Conservation (phyloP, 495 filamentous ascomycete genomes). For the Melanomma pulvis-pyrius region DNA sequence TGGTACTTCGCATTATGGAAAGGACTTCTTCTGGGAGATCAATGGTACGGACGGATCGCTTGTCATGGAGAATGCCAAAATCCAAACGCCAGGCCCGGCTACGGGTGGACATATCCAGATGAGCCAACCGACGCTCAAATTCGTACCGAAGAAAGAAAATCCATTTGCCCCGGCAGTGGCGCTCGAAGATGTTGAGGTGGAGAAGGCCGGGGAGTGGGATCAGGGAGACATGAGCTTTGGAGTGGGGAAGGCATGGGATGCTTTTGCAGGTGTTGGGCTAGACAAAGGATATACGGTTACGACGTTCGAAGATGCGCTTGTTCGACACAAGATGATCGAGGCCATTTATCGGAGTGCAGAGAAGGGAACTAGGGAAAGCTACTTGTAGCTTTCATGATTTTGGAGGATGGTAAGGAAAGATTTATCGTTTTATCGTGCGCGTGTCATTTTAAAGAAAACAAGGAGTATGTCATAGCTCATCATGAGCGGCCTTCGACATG, state of each 20-base stretch:
- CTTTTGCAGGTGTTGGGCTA: constrained; percentile 44
- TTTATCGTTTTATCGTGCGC: not conserved
- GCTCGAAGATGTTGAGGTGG: constrained; percentile 50
- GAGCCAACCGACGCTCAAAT: constrained; percentile 35
- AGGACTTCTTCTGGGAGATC: constrained; percentile 35
- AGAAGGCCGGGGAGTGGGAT: constrained; percentile 32
- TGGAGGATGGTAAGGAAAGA: not conserved
- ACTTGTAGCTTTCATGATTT: constrained; percentile 11
- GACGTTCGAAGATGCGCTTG: constrained; percentile 52
- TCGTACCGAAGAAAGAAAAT: constrained; percentile 41
- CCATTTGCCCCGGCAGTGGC: too few relatives aligned
- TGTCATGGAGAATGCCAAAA: constrained; percentile 21
- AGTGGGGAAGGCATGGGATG: constrained; percentile 57
- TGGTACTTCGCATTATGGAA: constrained; percentile 10
- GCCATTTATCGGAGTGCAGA: constrained; percentile 38
- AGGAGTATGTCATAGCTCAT: not conserved
- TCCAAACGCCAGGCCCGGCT: too few relatives aligned
- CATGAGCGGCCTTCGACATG: constrained; percentile 36
- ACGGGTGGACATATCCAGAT: constrained; percentile 45
- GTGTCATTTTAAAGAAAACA: not conserved
- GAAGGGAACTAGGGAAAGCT: constrained; percentile 23
- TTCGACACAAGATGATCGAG: constrained; percentile 46
- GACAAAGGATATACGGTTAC: constrained; percentile 41
- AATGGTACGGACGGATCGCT: constrained; percentile 24
- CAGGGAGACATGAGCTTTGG: constrained; percentile 42